Percentiles rank a stretch among this genome's conserved stretches.
These are phyloP conservation scores for Ophioceras dolichostomum DNA, from an alignment of 2,329 filamentous ascomycete genomes.

Conservation along the genomic window DNA sequence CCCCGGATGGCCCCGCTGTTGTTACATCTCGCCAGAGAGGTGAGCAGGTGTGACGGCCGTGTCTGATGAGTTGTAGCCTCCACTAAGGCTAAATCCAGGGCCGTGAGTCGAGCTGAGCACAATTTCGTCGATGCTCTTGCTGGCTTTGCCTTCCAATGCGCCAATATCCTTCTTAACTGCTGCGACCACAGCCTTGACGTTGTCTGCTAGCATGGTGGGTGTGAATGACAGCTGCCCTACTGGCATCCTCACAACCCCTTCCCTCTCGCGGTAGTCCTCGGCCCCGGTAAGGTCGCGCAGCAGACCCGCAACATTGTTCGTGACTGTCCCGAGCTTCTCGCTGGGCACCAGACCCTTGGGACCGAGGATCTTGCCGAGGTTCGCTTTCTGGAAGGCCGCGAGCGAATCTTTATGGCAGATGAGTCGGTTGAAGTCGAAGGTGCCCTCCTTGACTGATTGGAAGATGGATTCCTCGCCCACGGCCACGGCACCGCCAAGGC, in stretches of 20 bases:
- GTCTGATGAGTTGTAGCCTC: conserved; percentile 55
- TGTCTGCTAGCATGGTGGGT: conserved; percentile 73
- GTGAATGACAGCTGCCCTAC: conserved; percentile 84
- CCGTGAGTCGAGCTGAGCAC: conserved; percentile 81
- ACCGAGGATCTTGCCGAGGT: conserved; percentile 69
- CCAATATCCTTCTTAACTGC: conserved; percentile 66
- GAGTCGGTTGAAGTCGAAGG: conserved; percentile 78
- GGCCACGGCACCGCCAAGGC: conserved; percentile 64
- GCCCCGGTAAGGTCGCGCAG: conserved; percentile 76
- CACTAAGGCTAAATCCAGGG: conserved; percentile 78
- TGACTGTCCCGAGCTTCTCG: conserved; percentile 76
- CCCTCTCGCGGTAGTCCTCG: conserved; percentile 74
- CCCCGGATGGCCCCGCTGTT: conserved; percentile 1
- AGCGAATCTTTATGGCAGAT: conserved; percentile 75
- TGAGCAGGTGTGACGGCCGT: conserved; percentile 41
- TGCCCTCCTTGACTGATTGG: conserved; percentile 57
- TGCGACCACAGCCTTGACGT: conserved; percentile 66
- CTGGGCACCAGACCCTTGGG: conserved; percentile 90
- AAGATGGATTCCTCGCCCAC: conserved; percentile 84
- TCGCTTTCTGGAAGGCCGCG: conserved; percentile 67
- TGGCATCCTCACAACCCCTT: conserved; percentile 78
- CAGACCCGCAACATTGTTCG: conserved; percentile 61
- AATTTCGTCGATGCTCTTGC: conserved; percentile 61
- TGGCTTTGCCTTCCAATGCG: conserved; percentile 47
- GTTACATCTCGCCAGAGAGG: conserved; percentile 41